Conservation (phyloP, 2,329 filamentous ascomycete species). For the Emmonsia crescens region DNA sequence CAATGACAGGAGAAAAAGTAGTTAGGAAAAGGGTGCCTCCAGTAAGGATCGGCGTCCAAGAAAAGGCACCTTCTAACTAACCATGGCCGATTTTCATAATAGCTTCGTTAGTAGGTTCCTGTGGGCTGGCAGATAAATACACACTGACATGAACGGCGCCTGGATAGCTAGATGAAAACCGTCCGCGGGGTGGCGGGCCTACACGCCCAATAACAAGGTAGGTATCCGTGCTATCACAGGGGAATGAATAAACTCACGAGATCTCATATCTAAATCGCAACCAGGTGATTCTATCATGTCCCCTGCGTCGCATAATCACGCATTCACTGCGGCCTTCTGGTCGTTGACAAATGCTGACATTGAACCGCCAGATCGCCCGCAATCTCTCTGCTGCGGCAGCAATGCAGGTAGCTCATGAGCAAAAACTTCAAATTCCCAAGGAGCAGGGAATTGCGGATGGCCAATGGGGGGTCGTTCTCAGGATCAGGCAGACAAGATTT, state of each 20-base stretch:
- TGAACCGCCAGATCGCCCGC: background rate
- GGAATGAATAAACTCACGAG: background rate
- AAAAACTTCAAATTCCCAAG: background rate
- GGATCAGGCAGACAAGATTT: background rate
- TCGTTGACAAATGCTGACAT: background rate
- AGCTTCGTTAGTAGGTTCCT: background rate
- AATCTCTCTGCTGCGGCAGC: background rate
- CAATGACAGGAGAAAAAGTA: constrained; percentile 4
- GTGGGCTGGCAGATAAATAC: background rate
- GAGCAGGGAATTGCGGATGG: background rate
- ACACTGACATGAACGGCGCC: background rate
- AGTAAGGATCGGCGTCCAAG: constrained; percentile 11
- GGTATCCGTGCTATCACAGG: background rate
- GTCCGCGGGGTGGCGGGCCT: background rate
- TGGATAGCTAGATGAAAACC: background rate
- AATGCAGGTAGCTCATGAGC: background rate
- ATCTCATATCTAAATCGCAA: background rate
- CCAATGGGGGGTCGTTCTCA: background rate
- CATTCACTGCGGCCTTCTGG: background rate
- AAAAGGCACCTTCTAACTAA: background rate
- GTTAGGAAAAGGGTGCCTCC: background rate
- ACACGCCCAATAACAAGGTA: background rate
- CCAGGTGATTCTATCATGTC: background rate
- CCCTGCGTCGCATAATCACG: background rate
- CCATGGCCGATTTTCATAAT: background rate